Evolutionary conservation across 352 stramenopile genomes (phyloP).

Genomic region (Pilasporangium apinafurcum): DNA sequence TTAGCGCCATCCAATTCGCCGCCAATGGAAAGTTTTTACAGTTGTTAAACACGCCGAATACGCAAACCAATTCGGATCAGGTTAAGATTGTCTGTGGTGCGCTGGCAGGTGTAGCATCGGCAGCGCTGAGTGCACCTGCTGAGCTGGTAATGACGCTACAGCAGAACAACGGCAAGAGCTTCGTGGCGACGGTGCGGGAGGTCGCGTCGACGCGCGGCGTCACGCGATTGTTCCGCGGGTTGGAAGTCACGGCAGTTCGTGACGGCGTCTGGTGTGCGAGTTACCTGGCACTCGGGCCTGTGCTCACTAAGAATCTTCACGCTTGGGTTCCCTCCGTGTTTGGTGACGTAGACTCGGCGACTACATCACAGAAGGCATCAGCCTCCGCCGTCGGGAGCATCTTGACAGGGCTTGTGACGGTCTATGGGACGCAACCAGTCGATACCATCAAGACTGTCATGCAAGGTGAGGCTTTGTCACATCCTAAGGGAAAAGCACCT

Average conservation of each 20-base stretch:
- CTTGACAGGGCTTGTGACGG: constrained; percentile 61
- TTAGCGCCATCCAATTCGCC: constrained; percentile 77
- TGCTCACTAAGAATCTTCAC: constrained; percentile 66
- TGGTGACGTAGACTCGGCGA: constrained; percentile 34
- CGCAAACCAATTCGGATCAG: constrained; percentile 26
- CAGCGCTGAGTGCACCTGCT: constrained; percentile 55
- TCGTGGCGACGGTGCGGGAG: constrained; percentile 51
- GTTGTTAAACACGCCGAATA: constrained; percentile 5
- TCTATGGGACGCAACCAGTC: constrained; percentile 71
- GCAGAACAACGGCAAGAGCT: constrained; percentile 73
- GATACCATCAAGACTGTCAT: constrained; percentile 85
- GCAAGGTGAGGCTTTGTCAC: constrained; percentile 65
- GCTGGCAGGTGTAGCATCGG: constrained; percentile 53
- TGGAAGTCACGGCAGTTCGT: constrained; percentile 53
- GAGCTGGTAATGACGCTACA: constrained; percentile 86
- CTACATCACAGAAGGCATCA: constrained; percentile 52
- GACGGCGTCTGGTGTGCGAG: constrained; percentile 73
- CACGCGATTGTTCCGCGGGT: constrained; percentile 44
- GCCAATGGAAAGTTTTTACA: constrained; percentile 62
- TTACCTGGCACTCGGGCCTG: constrained; percentile 69
- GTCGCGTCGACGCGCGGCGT: constrained; percentile 39
- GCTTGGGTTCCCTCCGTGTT: constrained; percentile 41
- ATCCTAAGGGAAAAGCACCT: constrained; percentile 23
- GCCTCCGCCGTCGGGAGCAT: constrained; percentile 64
- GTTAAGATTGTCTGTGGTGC: constrained; percentile 59